Conservation (phyloP, 1,139 yeast genomes). For the Debaryomyces sp. region DNA sequence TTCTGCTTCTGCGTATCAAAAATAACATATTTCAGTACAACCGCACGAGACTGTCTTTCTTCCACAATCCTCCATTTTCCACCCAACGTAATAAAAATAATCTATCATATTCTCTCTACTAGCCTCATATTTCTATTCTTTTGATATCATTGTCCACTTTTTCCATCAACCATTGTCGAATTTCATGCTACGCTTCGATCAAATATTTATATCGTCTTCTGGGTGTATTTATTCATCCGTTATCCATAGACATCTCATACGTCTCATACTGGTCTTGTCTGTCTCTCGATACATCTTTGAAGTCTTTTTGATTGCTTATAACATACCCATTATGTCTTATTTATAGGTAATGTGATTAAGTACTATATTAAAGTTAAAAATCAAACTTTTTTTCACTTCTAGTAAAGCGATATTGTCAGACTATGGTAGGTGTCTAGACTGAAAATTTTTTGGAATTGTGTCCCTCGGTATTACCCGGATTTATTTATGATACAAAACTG, state of each 20-base stretch:
- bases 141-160: not conserved
- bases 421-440: slow-evolving; percentile 3
- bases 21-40: not conserved
- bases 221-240: not conserved
- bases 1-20: not conserved
- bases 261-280: not conserved
- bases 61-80: not conserved
- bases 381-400: slow-evolving; percentile 4
- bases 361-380: slow-evolving; percentile 3
- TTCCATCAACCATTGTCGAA: not conserved
- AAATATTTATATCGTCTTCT: not conserved
- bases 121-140: not conserved
- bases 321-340: slow-evolving; percentile 20
- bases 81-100: not conserved
- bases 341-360: slow-evolving; percentile 8
- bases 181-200: not conserved
- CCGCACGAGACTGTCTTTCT: not conserved
- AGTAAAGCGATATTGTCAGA: not conserved
- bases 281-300: not conserved
- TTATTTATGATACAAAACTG: slow-evolving; percentile 1
- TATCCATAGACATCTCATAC: not conserved
- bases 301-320: not conserved
- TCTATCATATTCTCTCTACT: not conserved
- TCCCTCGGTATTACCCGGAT: slow-evolving; percentile 1
- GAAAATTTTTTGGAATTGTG: slow-evolving; percentile 8